phyloP scores from a whole-genome alignment of 2,329 filamentous ascomycete genomes.

The Epichloe baconii region DNA sequence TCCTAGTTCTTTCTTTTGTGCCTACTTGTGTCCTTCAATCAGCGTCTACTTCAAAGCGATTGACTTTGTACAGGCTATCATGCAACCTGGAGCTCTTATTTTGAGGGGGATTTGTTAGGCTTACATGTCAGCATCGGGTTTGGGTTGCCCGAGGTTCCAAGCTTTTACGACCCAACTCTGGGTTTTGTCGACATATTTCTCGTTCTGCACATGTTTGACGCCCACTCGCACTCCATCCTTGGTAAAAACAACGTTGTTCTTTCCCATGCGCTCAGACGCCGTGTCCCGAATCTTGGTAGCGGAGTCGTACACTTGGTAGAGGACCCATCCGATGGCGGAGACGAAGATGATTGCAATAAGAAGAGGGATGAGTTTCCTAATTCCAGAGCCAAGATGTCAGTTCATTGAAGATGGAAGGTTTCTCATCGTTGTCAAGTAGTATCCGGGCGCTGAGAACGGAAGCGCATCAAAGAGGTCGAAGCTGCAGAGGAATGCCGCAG shows the following conservation, averaged over 20 bases:
- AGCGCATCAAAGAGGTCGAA: neutral
- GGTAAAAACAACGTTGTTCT: slow-evolving; percentile 62
- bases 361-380: slow-evolving; percentile 52
- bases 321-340: slow-evolving; percentile 45
- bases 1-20: slow-evolving; percentile 6
- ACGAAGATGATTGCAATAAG: slow-evolving; percentile 48
- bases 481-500: neutral
- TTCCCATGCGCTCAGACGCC: slow-evolving; percentile 57
- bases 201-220: slow-evolving; percentile 53
- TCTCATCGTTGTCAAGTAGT: neutral
- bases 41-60: neutral
- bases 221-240: slow-evolving; percentile 63
- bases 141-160: slow-evolving; percentile 40
- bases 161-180: slow-evolving; percentile 56
- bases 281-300: slow-evolving; percentile 50
- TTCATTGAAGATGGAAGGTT: neutral
- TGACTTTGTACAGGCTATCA: neutral
- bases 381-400: neutral
- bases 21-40: neutral
- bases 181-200: slow-evolving; percentile 61
- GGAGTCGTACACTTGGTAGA: slow-evolving; percentile 61
- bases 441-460: neutral
- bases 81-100: too few species aligned
- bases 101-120: neutral
- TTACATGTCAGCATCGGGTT: slow-evolving; percentile 12